Evolutionary conservation across 164 flowering plant genomes (phyloP).

Genomic region (Magnolia changhungtana): DNA sequence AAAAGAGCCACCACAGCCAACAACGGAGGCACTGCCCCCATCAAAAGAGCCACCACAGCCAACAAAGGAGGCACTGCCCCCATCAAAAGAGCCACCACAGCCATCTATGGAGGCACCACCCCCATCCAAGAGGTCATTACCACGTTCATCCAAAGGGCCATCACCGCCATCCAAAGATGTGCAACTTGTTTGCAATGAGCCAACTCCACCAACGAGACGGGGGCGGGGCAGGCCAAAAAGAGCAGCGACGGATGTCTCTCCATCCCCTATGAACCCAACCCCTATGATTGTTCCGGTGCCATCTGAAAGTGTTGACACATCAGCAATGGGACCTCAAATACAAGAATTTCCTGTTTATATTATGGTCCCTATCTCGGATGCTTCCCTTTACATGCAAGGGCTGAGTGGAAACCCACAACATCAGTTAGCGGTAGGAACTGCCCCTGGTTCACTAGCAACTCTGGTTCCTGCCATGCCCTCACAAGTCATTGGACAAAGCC

Average conservation of each 20-base stretch:
- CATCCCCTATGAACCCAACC: conserved; percentile 13
- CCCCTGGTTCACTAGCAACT: conserved; percentile 14
- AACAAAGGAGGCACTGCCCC: background rate
- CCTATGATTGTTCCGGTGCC: conserved; percentile 15
- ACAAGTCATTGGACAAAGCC: conserved; percentile 45
- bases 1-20: background rate
- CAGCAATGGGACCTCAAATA: conserved; percentile 24
- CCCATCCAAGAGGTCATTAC: conserved; percentile 12
- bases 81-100: conserved; percentile 14
- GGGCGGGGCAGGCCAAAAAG: conserved; percentile 97
- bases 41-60: background rate
- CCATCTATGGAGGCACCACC: conserved; percentile 1
- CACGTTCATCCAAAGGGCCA: conserved; percentile 7
- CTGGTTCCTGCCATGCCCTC: conserved; percentile 14
- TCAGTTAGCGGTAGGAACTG: conserved; percentile 17
- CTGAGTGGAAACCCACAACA: conserved; percentile 25
- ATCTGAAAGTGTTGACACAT: conserved; percentile 26
- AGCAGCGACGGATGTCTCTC: conserved; percentile 29
- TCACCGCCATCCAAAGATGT: conserved; percentile 15
- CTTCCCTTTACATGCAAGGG: conserved; percentile 18
- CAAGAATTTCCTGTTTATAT: conserved; percentile 12
- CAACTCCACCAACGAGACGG: conserved; percentile 60
- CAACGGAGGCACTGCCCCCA: background rate
- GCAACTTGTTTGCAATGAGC: conserved; percentile 26
- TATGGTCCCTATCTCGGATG: conserved; percentile 23